Conservation (phyloP, 805 yeast species). For the Candida orba region DNA sequence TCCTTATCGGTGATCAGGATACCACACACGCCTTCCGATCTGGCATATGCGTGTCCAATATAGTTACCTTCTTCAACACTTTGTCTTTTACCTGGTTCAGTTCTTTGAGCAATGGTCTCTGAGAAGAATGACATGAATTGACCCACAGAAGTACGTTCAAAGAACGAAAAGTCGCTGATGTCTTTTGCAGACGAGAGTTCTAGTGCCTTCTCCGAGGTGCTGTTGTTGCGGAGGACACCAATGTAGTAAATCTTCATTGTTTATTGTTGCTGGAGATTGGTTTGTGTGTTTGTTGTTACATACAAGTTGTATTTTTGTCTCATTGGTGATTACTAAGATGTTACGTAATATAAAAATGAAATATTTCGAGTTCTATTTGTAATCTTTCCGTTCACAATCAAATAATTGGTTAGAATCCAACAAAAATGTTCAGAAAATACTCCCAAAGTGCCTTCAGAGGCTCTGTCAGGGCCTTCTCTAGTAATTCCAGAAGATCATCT, state of each 20-base stretch:
- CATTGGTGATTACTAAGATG: too few species aligned
- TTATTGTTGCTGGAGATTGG: neutral
- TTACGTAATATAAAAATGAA: too few species aligned
- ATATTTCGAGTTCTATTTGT: too few species aligned
- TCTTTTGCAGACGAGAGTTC: constrained; percentile 80
- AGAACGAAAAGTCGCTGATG: constrained; percentile 78
- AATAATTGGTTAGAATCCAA: too few species aligned
- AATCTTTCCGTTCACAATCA: too few species aligned
- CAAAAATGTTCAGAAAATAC: too few species aligned
- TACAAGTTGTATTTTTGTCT: neutral
- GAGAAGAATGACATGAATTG: constrained; percentile 95
- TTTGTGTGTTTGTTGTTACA: neutral
- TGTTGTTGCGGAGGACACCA: constrained; percentile 64
- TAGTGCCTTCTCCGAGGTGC: constrained; percentile 50
- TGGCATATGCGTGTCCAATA: constrained; percentile 84
- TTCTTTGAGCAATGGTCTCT: constrained; percentile 84
- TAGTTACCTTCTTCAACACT: constrained; percentile 83
- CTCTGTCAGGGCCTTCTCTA: too few species aligned
- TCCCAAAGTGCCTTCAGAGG: too few species aligned
- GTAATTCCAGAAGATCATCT: too few species aligned
- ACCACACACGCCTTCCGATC: constrained; percentile 87
- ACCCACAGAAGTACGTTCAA: constrained; percentile 74
- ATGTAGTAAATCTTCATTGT: constrained; percentile 86
- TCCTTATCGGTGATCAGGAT: constrained; percentile 91
- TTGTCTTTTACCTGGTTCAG: constrained; percentile 86